These are phyloP conservation scores for Lepidium africanum DNA, from an alignment of 345 rosid species.

Conservation along the genomic window DNA sequence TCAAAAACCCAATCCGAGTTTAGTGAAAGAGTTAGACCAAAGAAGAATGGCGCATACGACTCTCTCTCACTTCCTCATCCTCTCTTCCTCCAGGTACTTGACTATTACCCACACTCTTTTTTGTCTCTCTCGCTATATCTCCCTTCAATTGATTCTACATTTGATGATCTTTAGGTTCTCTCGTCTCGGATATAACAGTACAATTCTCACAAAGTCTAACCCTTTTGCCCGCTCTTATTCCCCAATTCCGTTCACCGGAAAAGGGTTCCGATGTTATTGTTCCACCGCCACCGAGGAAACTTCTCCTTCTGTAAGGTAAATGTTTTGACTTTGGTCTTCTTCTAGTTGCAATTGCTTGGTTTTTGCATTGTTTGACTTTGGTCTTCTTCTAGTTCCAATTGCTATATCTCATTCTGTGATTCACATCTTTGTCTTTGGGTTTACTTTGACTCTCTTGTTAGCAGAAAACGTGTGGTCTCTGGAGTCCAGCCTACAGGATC, in stretches of 20 bases:
- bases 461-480: conserved; percentile 78
- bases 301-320: conserved; percentile 20
- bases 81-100: conserved; percentile 14
- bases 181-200: conserved; percentile 9
- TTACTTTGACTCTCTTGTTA: neutral
- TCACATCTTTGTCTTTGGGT: neutral
- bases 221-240: neutral
- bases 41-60: conserved; percentile 12
- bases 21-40: neutral
- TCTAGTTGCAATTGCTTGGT: neutral
- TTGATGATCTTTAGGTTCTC: conserved; percentile 9
- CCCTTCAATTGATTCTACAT: neutral
- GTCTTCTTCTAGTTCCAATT: neutral
- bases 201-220: neutral
- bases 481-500: conserved; percentile 96
- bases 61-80: conserved; percentile 16
- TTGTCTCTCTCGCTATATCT: neutral
- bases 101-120: neutral
- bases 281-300: neutral
- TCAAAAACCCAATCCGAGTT: neutral
- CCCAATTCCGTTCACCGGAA: neutral
- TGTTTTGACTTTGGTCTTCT: neutral
- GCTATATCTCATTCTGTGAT: neutral
- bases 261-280: conserved; percentile 20
- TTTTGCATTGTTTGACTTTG: neutral